Evolutionary conservation across 2,329 filamentous ascomycete species (phyloP), one percentile per base, ranked within the genome.

Genomic region (Claviceps sorghi): DNA sequence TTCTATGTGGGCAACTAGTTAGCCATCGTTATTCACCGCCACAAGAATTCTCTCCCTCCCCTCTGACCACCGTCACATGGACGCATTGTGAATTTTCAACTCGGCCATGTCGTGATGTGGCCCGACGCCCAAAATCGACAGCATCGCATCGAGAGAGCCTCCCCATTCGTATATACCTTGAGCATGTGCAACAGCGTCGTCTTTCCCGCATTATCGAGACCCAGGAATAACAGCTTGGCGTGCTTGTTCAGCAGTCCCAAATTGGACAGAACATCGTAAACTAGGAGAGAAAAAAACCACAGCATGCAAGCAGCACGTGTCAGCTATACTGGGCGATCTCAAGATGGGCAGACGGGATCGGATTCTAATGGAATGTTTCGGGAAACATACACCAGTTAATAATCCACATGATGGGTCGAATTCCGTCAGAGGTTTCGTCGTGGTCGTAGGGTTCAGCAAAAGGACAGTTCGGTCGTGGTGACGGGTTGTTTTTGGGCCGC

Each of bases 201-300:
- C 78, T 95, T 95, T 72, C 89, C 89, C 50, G 89, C 89, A 74
- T 95, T 95, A 69, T 95, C 89, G 57, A 95, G 83, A 61, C 89
- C 89, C 58, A 95, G 82, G 74, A 95, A 95, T 54, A 95, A 80
- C 55, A 95, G 80, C 80, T 95, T 95, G 64, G 88, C 89, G 70
- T 95, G 88, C 79, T 95, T 95, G 81, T 95, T 95, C 60, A 91
- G 77, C 64, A 95, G 78, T 62, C 89, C 89, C 58, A 95, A 79
- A 59, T 82, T 87, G 64, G 89, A 86, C 64, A 95, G 82, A 62
- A 94, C 75, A 75, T 95, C 88, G 79, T 88, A 95, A 73, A 95
- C 88, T 68, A 21, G n/a, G 19, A 5, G 19, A 3, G 32, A 32
- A 64, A 3, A 6, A 7, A 5, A 5, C 3, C 3, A 8, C 9